These are phyloP conservation scores for Pythium biforme DNA, from an alignment of 352 stramenopile genomes.

Conservation along the genomic window DNA sequence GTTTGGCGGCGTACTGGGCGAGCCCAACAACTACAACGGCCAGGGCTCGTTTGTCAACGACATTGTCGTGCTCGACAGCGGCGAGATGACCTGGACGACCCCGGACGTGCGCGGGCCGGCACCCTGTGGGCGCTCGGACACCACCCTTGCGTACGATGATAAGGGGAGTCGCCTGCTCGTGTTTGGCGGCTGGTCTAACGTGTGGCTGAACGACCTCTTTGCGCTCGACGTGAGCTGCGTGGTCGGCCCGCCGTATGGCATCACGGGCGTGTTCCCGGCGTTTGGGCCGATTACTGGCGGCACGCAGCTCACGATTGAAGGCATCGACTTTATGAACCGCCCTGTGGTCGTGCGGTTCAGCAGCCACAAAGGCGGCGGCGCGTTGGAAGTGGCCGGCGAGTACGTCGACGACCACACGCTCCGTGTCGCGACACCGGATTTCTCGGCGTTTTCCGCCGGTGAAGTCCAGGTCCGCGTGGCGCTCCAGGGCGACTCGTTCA, in stretches of 20 bases:
- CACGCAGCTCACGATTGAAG: conserved; percentile 83
- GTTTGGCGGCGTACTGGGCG: conserved; percentile 94
- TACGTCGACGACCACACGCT: conserved; percentile 91
- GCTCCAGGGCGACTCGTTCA: conserved; percentile 93
- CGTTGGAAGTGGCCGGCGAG: conserved; percentile 86
- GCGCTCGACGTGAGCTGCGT: conserved; percentile 92
- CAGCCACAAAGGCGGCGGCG: conserved; percentile 82
- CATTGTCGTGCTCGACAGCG: conserved; percentile 92
- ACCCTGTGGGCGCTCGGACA: conserved; percentile 89
- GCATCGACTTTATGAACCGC: conserved; percentile 91
- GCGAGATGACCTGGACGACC: conserved; percentile 86
- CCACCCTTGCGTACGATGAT: conserved; percentile 93
- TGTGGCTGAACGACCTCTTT: conserved; percentile 92
- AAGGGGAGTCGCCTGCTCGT: conserved; percentile 90
- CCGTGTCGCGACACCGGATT: conserved; percentile 88
- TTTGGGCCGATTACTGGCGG: conserved; percentile 93
- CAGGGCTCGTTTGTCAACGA: conserved; percentile 87
- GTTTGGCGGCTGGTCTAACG: conserved; percentile 95
- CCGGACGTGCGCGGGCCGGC: conserved; percentile 78
- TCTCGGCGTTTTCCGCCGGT: conserved; percentile 84
- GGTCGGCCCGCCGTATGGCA: conserved; percentile 95
- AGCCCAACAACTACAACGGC: conserved; percentile 86
- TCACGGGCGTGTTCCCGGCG: conserved; percentile 86
- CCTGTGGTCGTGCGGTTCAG: conserved; percentile 88
- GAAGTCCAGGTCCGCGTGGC: conserved; percentile 89